These are phyloP conservation scores for Cochlearia excelsa DNA, from an alignment of 345 rosid species.

Conservation along the genomic window DNA sequence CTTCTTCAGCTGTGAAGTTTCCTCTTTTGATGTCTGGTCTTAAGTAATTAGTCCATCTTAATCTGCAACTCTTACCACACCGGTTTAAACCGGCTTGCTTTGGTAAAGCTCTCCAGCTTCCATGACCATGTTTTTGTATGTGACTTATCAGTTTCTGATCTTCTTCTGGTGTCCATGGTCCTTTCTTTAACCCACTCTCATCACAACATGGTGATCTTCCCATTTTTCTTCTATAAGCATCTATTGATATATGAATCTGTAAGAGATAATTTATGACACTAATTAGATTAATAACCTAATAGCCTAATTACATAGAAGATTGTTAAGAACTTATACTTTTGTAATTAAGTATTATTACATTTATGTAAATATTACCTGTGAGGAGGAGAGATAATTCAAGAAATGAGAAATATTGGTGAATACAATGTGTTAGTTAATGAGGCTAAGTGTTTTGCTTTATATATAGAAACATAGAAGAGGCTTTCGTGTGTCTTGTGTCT, in stretches of 20 bases:
- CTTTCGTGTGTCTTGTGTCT: conserved; percentile 24
- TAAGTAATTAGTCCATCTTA: too few relatives aligned
- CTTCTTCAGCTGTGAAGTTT: conserved; percentile 63
- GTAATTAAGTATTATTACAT: too few relatives aligned
- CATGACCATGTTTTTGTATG: conserved; percentile 60
- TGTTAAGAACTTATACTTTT: neutral
- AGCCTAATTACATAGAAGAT: neutral
- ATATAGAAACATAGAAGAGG: conserved; percentile 26
- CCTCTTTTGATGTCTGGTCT: too few relatives aligned
- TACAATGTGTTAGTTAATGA: conserved; percentile 20
- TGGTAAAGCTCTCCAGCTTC: conserved; percentile 82
- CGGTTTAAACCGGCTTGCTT: conserved; percentile 67
- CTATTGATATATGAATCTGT: too few relatives aligned
- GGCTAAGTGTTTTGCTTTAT: conserved; percentile 23
- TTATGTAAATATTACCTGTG: conserved; percentile 5
- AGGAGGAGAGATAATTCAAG: neutral
- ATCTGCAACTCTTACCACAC: conserved; percentile 69
- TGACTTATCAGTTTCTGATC: conserved; percentile 51
- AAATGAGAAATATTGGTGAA: conserved; percentile 13
- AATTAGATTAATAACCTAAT: too few relatives aligned
- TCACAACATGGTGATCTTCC: too few relatives aligned
- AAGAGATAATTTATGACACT: too few relatives aligned
- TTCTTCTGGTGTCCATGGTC: too few relatives aligned
- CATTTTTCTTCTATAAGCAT: conserved; percentile 38
- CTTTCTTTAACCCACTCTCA: too few relatives aligned